phyloP scores from a whole-genome alignment of 2,329 filamentous ascomycete species.

The Trichoderma sp. region DNA sequence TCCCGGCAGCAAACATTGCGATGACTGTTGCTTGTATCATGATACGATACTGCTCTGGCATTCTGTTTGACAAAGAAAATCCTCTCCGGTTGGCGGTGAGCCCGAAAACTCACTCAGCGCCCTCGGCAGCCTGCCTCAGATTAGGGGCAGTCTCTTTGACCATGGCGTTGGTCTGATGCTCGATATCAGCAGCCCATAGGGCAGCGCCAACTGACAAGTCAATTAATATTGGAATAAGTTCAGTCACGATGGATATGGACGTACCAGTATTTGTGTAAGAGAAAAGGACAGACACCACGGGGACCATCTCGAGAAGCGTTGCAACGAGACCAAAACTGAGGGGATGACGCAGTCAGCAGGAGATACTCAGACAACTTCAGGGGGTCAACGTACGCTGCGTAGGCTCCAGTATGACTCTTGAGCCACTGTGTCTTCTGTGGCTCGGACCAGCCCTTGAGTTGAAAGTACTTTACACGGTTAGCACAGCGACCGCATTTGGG shows the following conservation, averaged over 20 bases:
- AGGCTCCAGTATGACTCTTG: conserved; percentile 69
- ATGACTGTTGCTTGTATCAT: neutral
- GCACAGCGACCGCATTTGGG: neutral
- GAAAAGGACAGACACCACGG: conserved; percentile 79
- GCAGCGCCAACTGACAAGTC: conserved; percentile 72
- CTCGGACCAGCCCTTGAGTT: conserved; percentile 80
- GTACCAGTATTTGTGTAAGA: conserved; percentile 81
- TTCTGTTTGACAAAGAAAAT: neutral
- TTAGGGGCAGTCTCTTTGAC: conserved; percentile 53
- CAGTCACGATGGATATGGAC: neutral
- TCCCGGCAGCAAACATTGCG: neutral
- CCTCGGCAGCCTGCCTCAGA: conserved; percentile 53
- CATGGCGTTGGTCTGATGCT: conserved; percentile 57
- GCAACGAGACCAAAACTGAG: conserved; percentile 72
- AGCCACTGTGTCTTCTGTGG: conserved; percentile 69
- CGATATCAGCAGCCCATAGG: conserved; percentile 89
- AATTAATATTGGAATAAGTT: conserved; percentile 10
- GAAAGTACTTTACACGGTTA: conserved; percentile 68
- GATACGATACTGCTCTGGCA: neutral
- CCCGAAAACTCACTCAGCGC: conserved; percentile 43
- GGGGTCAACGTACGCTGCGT: conserved; percentile 67
- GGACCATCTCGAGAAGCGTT: conserved; percentile 81
- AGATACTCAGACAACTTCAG: neutral
- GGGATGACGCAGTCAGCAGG: conserved; percentile 23
- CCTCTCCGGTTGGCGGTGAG: neutral